phyloP scores from a whole-genome alignment of 768 basidiomycete species.

The Gautieria morchelliformis region DNA sequence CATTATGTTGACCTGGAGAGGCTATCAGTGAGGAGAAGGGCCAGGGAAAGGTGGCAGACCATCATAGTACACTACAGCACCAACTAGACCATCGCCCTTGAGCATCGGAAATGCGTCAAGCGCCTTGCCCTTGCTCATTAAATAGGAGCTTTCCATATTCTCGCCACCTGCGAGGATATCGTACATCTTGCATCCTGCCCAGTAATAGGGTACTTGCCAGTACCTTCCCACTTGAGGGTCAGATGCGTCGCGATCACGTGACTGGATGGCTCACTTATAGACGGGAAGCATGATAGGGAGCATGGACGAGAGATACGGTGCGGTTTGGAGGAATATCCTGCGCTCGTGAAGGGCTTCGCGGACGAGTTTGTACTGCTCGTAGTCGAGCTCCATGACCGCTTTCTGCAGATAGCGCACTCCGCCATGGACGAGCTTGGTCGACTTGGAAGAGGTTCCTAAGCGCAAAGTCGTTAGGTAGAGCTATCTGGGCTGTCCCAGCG shows the following conservation, averaged over 20 bases:
- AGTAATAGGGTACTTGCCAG: constrained; percentile 98
- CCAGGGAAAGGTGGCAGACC: constrained; percentile 34
- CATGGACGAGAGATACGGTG: constrained; percentile 87
- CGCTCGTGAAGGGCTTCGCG: constrained; percentile 92
- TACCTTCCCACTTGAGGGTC: constrained; percentile 36
- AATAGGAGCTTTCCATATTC: constrained; percentile 92
- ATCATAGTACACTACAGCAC: constrained; percentile 95
- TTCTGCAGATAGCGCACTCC: constrained; percentile 98
- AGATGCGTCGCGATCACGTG: constrained; percentile 6
- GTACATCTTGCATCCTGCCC: constrained; percentile 92
- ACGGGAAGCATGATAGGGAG: constrained; percentile 96
- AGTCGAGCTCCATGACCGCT: constrained; percentile 90
- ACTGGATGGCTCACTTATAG: constrained; percentile 57
- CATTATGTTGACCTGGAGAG: constrained; percentile 84
- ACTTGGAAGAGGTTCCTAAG: constrained; percentile 94
- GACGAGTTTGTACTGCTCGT: constrained; percentile 94
- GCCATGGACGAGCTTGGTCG: constrained; percentile 96
- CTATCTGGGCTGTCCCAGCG: too few relatives aligned
- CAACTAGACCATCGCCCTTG: constrained; percentile 83
- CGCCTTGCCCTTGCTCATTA: constrained; percentile 91
- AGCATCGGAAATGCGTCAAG: constrained; percentile 95
- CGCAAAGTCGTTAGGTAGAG: not conserved
- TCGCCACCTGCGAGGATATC: constrained; percentile 91
- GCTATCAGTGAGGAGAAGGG: not conserved
- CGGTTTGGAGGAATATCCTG: constrained; percentile 87